Percentiles rank a stretch among this genome's conserved stretches.
Evolutionary conservation across 169 alveolate species (phyloP).

Genomic region (Plasmodium malariae): DNA sequence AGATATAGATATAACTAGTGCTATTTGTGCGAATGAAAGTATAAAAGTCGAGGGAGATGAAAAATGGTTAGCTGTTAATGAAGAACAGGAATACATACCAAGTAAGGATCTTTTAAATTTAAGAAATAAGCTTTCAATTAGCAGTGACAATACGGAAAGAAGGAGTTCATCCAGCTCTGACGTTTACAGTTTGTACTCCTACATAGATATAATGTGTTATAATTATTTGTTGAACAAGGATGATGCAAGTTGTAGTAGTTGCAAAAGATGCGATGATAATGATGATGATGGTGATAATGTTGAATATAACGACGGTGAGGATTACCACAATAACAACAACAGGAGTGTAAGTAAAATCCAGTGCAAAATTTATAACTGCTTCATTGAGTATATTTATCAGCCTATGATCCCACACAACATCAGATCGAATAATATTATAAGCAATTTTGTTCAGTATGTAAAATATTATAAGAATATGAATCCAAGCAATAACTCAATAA

Average conservation of each 20-base stretch:
- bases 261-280: not conserved
- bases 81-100: too few relatives aligned
- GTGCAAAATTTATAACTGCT: constrained; percentile 50
- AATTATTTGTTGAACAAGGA: constrained; percentile 16
- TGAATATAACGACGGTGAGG: not conserved
- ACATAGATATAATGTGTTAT: constrained; percentile 55
- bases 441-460: constrained; percentile 48
- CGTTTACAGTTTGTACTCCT: constrained; percentile 44
- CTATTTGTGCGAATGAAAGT: too few relatives aligned
- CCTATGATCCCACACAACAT: constrained; percentile 66
- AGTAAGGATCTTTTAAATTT: not conserved
- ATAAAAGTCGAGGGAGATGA: too few relatives aligned
- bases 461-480: constrained; percentile 42
- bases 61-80: too few relatives aligned
- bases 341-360: too few relatives aligned
- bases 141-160: not conserved
- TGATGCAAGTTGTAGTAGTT: not conserved
- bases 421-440: constrained; percentile 58
- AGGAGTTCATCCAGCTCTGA: not conserved
- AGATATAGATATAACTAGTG: too few relatives aligned
- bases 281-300: not conserved
- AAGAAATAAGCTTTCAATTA: not conserved
- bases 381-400: constrained; percentile 35
- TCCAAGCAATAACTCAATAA: not conserved
- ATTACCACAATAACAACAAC: not conserved